Percentiles rank a stretch among this genome's conserved stretches.
Conservation (phyloP, 306 rosid genomes). For the apple (Malus domestica) region DNA sequence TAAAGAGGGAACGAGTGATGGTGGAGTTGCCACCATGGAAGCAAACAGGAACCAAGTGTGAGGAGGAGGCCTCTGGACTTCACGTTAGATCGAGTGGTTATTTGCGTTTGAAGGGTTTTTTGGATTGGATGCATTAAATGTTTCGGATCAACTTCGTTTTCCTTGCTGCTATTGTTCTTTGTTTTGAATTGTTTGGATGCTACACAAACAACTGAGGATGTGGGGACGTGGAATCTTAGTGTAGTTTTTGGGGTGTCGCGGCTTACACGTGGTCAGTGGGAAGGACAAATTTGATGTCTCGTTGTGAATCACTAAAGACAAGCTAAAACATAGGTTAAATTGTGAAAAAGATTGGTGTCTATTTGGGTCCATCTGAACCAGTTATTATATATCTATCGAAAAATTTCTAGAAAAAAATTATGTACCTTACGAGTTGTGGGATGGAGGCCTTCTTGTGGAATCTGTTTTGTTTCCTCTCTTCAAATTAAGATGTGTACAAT, state of each 20-base stretch:
- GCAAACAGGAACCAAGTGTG: slow-evolving; percentile 27
- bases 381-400: neutral
- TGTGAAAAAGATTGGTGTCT: neutral
- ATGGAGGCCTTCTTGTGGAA: no score
- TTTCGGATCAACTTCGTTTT: slow-evolving; percentile 12
- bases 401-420: no score
- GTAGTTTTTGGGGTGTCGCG: slow-evolving; percentile 21
- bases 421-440: no score
- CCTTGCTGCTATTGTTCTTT: neutral
- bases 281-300: slow-evolving; percentile 6
- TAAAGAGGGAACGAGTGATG: slow-evolving; percentile 49
- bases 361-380: neutral
- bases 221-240: slow-evolving; percentile 19
- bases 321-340: neutral
- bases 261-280: slow-evolving; percentile 42
- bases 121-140: slow-evolving; percentile 31
- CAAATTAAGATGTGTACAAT: no score
- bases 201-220: neutral
- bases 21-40: slow-evolving; percentile 35
- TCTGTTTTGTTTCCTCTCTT: no score
- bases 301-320: slow-evolving; percentile 4
- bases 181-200: slow-evolving; percentile 12
- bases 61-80: slow-evolving; percentile 9
- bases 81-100: slow-evolving; percentile 15
- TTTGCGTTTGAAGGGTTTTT: slow-evolving; percentile 20